Evolutionary conservation across 2,329 filamentous ascomycete species (phyloP).

Genomic region (Didymella arachidicola): DNA sequence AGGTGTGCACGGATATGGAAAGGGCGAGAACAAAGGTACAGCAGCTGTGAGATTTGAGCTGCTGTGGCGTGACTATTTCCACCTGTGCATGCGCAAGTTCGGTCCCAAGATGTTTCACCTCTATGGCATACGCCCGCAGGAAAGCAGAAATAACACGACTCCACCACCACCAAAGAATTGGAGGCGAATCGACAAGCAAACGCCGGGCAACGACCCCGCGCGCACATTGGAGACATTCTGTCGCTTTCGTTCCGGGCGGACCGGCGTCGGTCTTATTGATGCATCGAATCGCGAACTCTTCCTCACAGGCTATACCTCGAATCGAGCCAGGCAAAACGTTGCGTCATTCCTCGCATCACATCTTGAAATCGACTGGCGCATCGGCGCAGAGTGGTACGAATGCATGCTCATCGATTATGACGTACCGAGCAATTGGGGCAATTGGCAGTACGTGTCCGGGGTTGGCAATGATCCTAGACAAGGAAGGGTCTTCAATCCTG

Average conservation of each 20-base stretch:
- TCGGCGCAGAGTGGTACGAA: slow-evolving; percentile 86
- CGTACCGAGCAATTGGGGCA: slow-evolving; percentile 78
- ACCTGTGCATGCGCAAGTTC: slow-evolving; percentile 76
- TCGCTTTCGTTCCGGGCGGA: slow-evolving; percentile 71
- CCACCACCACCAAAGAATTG: slow-evolving; percentile 53
- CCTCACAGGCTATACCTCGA: slow-evolving; percentile 79
- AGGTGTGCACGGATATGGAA: slow-evolving; percentile 63
- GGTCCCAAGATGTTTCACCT: slow-evolving; percentile 69
- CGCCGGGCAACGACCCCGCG: slow-evolving; percentile 55
- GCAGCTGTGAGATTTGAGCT: slow-evolving; percentile 75
- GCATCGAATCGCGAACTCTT: slow-evolving; percentile 77
- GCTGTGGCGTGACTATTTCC: slow-evolving; percentile 81
- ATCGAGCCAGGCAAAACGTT: slow-evolving; percentile 78
- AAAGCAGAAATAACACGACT: slow-evolving; percentile 28
- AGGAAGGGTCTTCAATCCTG: slow-evolving; percentile 78
- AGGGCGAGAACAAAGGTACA: slow-evolving; percentile 77
- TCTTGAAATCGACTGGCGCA: slow-evolving; percentile 77
- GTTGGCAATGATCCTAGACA: slow-evolving; percentile 81
- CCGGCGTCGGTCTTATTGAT: slow-evolving; percentile 79
- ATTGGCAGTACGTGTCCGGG: slow-evolving; percentile 83
- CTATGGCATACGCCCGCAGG: slow-evolving; percentile 66
- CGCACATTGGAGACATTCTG: slow-evolving; percentile 56
- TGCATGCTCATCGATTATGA: slow-evolving; percentile 78
- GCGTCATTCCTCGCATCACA: slow-evolving; percentile 78
- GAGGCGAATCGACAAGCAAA: slow-evolving; percentile 35